Percentiles rank a stretch among this genome's conserved stretches.
phyloP scores from a whole-genome alignment of 2,329 filamentous ascomycete species.

The Aspergillus versicolor region DNA sequence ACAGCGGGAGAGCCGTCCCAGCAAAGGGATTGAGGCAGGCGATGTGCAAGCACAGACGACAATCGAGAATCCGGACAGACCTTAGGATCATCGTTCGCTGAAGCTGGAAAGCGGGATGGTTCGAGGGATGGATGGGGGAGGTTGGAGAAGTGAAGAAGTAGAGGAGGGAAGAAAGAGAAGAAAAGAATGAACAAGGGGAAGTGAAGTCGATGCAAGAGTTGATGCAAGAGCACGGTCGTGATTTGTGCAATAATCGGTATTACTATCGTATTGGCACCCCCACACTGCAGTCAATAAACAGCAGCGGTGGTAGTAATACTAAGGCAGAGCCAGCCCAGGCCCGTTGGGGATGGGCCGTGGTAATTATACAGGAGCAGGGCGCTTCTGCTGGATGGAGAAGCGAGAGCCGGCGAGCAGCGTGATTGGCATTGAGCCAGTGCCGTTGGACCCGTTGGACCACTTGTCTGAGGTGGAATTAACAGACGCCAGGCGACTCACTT shows the following conservation, averaged over 20 bases:
- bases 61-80: conserved; percentile 17
- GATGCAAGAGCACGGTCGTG: not conserved
- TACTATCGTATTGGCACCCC: not conserved
- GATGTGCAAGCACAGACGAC: conserved; percentile 35
- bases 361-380: conserved; percentile 4
- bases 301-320: not conserved
- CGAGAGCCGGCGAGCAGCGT: not conserved
- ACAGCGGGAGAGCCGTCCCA: conserved; percentile 31
- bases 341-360: not conserved
- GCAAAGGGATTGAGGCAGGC: conserved; percentile 28
- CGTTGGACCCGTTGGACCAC: conserved; percentile 3
- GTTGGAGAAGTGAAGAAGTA: conserved; percentile 1
- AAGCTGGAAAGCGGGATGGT: not conserved
- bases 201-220: conserved; percentile 4
- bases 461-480: not conserved
- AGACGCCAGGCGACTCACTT: not conserved
- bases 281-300: not conserved
- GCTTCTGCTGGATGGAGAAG: not conserved
- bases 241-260: conserved; percentile 9
- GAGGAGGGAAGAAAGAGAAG: conserved; percentile 5
- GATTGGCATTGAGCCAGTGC: conserved; percentile 3
- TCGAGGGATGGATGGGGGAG: conserved; percentile 1
- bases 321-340: not conserved
- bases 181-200: not conserved
- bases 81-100: conserved; percentile 29